Evolutionary conservation across 495 filamentous ascomycete species (phyloP), one percentile per base, ranked within the genome.

Genomic region (Jackrogersella minutella): DNA sequence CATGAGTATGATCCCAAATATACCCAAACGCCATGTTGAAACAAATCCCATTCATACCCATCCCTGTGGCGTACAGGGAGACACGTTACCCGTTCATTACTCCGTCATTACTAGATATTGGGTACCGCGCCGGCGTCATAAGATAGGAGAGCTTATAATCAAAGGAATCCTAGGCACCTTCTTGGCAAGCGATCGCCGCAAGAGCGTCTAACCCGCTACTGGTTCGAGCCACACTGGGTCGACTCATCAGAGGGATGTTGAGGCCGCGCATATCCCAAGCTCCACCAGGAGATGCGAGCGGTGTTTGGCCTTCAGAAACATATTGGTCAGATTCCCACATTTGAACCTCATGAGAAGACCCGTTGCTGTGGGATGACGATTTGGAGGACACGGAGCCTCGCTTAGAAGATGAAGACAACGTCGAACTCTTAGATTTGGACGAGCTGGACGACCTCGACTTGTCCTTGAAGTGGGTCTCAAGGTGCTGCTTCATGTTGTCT

Each of bases 401-500:
- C 65, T 72, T 79, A 50, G 55, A 73, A 36, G 66, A 61, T 0
- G 76, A 76, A n/a, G 74, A 62, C 4, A 74, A 62, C 0, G 75
- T 73, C n/a, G 74, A 68, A n/a, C 74, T 74, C 58, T 77, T 74
- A 4, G 75, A 70, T 16, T 74, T 74, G 8, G 72, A 57, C 8
- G 66, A 58, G 36, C 49, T 59, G 1, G 72, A 68, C 13, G 76
- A 68, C 14, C 80, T 75, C 1, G 78, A 74, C 68, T 81, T 80
- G 51, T 82, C 79, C 70, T 85, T 87, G 76, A 81, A 88, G 76
- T 98, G 94, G 0, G 95, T 98, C 47, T 93, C 87, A 52, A 92
- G 88, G 72, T 98, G 94, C 70, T 98, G 94, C 82, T 97, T 97
- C 91, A 97, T 97, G 78, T 98, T 98, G 79, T 98, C 94, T 72